Evolutionary conservation across 768 basidiomycete genomes (phyloP).

Genomic region (Clitopilus hobsonii): DNA sequence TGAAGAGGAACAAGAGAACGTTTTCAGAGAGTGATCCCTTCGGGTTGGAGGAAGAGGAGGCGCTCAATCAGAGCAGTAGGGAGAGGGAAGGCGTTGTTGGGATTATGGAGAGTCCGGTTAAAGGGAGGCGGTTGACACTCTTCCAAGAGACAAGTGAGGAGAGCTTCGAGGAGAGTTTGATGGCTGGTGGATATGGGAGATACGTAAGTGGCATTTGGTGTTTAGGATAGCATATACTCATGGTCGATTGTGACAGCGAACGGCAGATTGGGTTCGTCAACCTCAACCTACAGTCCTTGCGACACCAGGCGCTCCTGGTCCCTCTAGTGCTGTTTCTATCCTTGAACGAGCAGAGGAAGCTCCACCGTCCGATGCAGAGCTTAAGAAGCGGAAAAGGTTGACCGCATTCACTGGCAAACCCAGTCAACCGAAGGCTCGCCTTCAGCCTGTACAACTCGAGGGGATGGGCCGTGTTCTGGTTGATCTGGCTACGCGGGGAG

Average conservation of each 20-base stretch:
- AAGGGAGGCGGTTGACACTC: constrained; percentile 67
- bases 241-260: constrained; percentile 30
- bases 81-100: constrained; percentile 38
- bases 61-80: constrained; percentile 17
- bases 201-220: constrained; percentile 44
- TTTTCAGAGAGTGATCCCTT: constrained; percentile 36
- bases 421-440: constrained; percentile 22
- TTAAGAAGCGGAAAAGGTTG: constrained; percentile 62
- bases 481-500: constrained; percentile 43
- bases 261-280: constrained; percentile 58
- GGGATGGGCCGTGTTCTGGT: constrained; percentile 71
- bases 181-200: constrained; percentile 76
- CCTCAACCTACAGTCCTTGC: constrained; percentile 44
- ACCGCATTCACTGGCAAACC: constrained; percentile 53
- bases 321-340: constrained; percentile 36
- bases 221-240: neutral
- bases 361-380: constrained; percentile 53
- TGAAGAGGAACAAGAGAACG: constrained; percentile 53
- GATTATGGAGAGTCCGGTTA: constrained; percentile 64
- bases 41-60: constrained; percentile 28
- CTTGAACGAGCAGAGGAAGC: constrained; percentile 34
- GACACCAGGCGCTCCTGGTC: constrained; percentile 33
- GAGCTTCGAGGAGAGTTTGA: constrained; percentile 80
- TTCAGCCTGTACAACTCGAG: constrained; percentile 62
- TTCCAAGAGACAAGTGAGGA: constrained; percentile 83